phyloP scores from a whole-genome alignment of 2,329 filamentous ascomycete species.

The Colletotrichum sp. region DNA sequence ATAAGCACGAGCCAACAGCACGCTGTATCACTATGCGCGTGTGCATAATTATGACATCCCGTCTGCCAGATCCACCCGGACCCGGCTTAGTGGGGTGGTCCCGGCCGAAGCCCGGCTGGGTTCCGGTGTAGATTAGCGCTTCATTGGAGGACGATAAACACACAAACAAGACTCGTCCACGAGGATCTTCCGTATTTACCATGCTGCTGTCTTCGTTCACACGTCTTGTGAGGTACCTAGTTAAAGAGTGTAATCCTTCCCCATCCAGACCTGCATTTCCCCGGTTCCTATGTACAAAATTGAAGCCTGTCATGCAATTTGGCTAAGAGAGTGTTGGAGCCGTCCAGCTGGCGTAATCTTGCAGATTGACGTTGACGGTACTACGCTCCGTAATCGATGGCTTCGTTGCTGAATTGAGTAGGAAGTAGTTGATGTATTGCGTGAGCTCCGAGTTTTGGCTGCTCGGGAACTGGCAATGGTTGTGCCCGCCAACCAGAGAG shows the following conservation, averaged over 20 bases:
- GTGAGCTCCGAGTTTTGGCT: constrained; percentile 56
- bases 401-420: constrained; percentile 27
- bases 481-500: constrained; percentile 58
- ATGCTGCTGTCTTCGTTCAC: neutral
- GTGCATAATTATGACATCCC: neutral
- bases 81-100: neutral
- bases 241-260: neutral
- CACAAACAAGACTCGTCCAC: neutral
- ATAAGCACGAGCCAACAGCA: neutral
- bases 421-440: constrained; percentile 61
- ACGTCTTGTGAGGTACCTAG: neutral
- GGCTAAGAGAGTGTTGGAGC: neutral
- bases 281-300: neutral
- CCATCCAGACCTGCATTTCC: neutral
- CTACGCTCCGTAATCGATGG: neutral
- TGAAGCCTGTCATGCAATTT: neutral
- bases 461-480: constrained; percentile 61
- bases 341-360: constrained; percentile 4
- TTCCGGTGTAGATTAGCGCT: neutral
- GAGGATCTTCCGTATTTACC: neutral
- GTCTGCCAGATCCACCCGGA: neutral
- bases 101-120: neutral
- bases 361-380: constrained; percentile 4
- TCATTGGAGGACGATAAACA: neutral
- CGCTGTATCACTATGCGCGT: neutral